Evolutionary conservation across 106 monocot genomes (phyloP), one percentile per base, ranked within the genome.

Genomic region (Apostasia ramifera): DNA sequence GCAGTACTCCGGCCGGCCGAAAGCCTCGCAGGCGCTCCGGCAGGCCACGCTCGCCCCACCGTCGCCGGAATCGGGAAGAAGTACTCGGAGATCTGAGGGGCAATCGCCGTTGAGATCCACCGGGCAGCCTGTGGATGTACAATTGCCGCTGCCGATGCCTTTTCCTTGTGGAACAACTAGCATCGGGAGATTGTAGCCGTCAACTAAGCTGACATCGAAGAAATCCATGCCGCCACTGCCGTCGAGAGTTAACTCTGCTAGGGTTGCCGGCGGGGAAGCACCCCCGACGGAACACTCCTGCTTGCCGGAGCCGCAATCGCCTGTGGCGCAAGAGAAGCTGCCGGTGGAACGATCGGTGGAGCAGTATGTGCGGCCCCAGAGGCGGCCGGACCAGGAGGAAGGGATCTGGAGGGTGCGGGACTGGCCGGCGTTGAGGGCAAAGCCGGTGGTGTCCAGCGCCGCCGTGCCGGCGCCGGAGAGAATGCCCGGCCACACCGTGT

Each of bases 401-500:
- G 85, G 85, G 5, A 65, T 77, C 13, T 71, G 39, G 43, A 90
- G 13, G 73, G 66, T 61, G 53, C 55, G 57, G 13, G 77, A 67
- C 78, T 81, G 72, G 26, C 90, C 81, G 42, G 57, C 58, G 47
- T 63, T 43, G 26, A 90, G 76, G 14, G 66, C 48, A 62, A 80
- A 82, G 44, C 77, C 80, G 13, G 77, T 80, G 40, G 85, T 72
- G 38, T 50, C 8, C 3, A 85, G 84, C 2, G 74, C 51, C 2
- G 80, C 46, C 6, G 72, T 78, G 39, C 87, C 91, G 38, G 87
- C 91, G 67, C 72, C 51, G 8, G 87, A 87, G 12, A 91, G 84
- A 38, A 85, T 7, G 1, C 91, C 87, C 40, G 91, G 91, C 91
- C 91, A 87, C 26, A 91, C 84, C 45, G 91, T 80, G 82, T 87